A percentile compares a stretch with the other conserved stretches of the same genome.
These are phyloP conservation scores for Sporobolomyces pararoseus DNA, from an alignment of 768 basidiomycete species.

Conservation along the genomic window DNA sequence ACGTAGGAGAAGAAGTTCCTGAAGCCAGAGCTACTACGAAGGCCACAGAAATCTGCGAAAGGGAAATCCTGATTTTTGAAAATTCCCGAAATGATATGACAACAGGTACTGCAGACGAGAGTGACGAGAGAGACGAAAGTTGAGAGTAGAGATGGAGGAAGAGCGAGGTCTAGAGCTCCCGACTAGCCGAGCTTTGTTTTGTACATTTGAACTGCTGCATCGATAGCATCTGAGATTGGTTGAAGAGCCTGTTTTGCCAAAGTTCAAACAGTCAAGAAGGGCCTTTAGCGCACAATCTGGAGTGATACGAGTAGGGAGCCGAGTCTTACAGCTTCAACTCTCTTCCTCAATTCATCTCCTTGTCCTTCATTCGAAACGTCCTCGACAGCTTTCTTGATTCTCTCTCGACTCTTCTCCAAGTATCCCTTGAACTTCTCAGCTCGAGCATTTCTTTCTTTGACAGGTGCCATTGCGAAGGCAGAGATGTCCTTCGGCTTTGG, in stretches of 20 bases:
- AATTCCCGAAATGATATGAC: too few species aligned
- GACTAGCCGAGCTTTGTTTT: neutral
- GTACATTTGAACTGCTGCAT: slow-evolving; percentile 16
- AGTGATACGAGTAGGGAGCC: slow-evolving; percentile 7
- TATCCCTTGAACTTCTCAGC: slow-evolving; percentile 84
- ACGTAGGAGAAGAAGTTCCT: too few species aligned
- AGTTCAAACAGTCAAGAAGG: too few species aligned
- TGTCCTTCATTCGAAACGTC: slow-evolving; percentile 53
- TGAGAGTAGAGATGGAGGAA: neutral
- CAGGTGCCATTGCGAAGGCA: slow-evolving; percentile 53
- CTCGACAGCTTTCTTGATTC: slow-evolving; percentile 71
- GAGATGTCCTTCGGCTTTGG: slow-evolving; percentile 30
- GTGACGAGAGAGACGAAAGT: too few species aligned
- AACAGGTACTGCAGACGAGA: too few species aligned
- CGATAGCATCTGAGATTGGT: slow-evolving; percentile 10
- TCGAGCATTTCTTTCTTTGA: slow-evolving; percentile 69
- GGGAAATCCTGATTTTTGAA: too few species aligned
- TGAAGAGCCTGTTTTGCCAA: neutral
- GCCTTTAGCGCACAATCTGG: too few species aligned
- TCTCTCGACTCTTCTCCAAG: slow-evolving; percentile 71
- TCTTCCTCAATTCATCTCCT: slow-evolving; percentile 55
- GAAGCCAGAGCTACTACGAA: too few species aligned
- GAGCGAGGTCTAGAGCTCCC: too few species aligned
- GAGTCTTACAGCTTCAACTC: slow-evolving; percentile 62
- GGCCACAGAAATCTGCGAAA: too few species aligned